Evolutionary conservation across 129 eudicot species (phyloP), one percentile per base, ranked within the genome.

Genomic region (Glebionis coronaria): DNA sequence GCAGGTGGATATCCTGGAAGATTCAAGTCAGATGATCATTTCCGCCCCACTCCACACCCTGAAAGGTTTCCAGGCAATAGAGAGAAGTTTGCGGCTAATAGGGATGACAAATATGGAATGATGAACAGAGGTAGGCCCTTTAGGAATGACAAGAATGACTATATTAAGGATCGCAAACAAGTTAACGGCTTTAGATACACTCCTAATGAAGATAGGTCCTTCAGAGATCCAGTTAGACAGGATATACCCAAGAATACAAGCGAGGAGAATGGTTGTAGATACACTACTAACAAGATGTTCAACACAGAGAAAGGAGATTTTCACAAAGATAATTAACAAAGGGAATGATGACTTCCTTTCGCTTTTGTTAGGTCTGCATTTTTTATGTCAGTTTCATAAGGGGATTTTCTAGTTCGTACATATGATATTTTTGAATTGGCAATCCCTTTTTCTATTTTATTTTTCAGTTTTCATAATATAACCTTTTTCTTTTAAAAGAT

Each of bases 41-140:
- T 76, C 56, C 77, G 82, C 53, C 78, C 88, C 35, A 69, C 27
- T 44, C 60, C 47, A 23, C 89, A 79, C n/a, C 82, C 87, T 38
- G 80, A 80, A 73, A 84, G 95, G 58, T 82, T 71, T 75, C 67
- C 78, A 52, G 66, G 73, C 44, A 79, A 69, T 44, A 67, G 80
- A 44, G 81, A 65, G 16, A 29, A 59, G 45, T 72, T 66, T 44
- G 85, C 79, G 14, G 77, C 46, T 5, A 58, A 67, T 55, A 29
- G 72, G 35, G 66, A 61, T 61, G 66, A 61, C 14, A 61, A 61
- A 61, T 38, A 38, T 61, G 66, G 66, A 38, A 61, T 38, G 66
- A 61, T 61, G 66, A 35, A 61, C 23, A 80, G 80, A 58, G 81
- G 65, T 19, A 84, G 75, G 75, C 81, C 79, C 49, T 81, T 67